Conservation (phyloP, 805 yeast genomes). For the Candida berthetii region DNA sequence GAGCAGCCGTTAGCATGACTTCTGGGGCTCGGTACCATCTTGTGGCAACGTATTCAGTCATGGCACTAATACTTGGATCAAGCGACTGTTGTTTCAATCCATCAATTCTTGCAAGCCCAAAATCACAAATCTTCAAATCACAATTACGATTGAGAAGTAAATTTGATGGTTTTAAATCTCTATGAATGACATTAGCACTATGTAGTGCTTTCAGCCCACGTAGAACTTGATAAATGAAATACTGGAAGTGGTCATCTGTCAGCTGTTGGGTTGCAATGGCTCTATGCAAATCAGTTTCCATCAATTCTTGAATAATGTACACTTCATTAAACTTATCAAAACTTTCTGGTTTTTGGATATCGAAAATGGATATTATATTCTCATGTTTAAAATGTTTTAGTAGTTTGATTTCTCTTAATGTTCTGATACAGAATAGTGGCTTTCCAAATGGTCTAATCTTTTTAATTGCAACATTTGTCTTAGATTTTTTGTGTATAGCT, state of each 20-base stretch:
- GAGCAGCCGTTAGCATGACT: conserved; percentile 90
- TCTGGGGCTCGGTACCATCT: conserved; percentile 98
- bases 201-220: conserved; percentile 89
- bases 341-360: conserved; percentile 77
- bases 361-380: conserved; percentile 84
- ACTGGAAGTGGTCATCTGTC: conserved; percentile 91
- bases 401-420: conserved; percentile 83
- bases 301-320: conserved; percentile 79
- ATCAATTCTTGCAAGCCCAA: conserved; percentile 69
- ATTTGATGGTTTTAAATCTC: conserved; percentile 90
- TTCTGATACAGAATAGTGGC: conserved; percentile 81
- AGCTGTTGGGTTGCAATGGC: conserved; percentile 78
- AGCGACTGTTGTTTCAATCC: conserved; percentile 39
- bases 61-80: conserved; percentile 61
- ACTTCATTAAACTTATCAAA: conserved; percentile 81
- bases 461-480: conserved; percentile 90
- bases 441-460: conserved; percentile 91
- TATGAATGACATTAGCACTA: conserved; percentile 88
- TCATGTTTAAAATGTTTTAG: conserved; percentile 90
- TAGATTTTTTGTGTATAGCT: conserved; percentile 80
- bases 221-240: conserved; percentile 85
- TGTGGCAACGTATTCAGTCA: conserved; percentile 98
- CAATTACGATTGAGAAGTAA: conserved; percentile 84
- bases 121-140: conserved; percentile 91
- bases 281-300: conserved; percentile 84